phyloP scores from a whole-genome alignment of 2,329 filamentous ascomycete species.

The Hypoxylon sp. region DNA sequence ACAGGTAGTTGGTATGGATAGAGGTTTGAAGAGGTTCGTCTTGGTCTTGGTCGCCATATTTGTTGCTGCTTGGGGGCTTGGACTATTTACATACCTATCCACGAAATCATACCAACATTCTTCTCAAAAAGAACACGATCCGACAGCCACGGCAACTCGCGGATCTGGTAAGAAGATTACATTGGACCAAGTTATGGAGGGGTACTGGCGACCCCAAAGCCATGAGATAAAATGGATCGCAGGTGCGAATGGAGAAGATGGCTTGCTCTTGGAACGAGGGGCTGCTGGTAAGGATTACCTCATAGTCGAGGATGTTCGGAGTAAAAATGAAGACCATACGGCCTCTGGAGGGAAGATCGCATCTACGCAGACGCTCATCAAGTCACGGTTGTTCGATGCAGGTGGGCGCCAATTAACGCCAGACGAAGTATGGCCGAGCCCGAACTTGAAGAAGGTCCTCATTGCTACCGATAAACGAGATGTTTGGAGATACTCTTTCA shows the following conservation, averaged over 20 bases:
- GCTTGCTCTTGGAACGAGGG: conserved; percentile 82
- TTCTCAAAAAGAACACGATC: conserved; percentile 75
- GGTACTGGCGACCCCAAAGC: conserved; percentile 74
- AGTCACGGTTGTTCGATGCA: conserved; percentile 73
- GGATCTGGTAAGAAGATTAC: conserved; percentile 81
- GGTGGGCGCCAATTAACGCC: conserved; percentile 70
- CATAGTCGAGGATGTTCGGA: conserved; percentile 87
- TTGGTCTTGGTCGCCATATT: conserved; percentile 74
- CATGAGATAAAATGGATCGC: conserved; percentile 84
- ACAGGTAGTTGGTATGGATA: conserved; percentile 73
- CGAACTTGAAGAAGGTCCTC: conserved; percentile 87
- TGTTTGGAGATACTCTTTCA: conserved; percentile 93
- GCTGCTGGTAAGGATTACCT: conserved; percentile 79
- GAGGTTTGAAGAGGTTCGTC: conserved; percentile 73
- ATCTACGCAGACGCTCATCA: conserved; percentile 81
- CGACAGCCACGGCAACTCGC: conserved; percentile 71
- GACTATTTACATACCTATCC: conserved; percentile 76
- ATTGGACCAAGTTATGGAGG: conserved; percentile 77
- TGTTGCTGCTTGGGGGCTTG: conserved; percentile 77
- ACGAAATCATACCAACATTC: conserved; percentile 76
- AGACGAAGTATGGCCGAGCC: conserved; percentile 79
- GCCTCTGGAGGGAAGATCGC: conserved; percentile 58
- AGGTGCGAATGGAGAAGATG: conserved; percentile 83
- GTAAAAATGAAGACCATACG: conserved; percentile 61
- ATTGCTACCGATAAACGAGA: conserved; percentile 79